Base-by-base conservation (phyloP, 225 moss, liverwort and hornwort genomes). In the Bryum argenteum region DNA sequence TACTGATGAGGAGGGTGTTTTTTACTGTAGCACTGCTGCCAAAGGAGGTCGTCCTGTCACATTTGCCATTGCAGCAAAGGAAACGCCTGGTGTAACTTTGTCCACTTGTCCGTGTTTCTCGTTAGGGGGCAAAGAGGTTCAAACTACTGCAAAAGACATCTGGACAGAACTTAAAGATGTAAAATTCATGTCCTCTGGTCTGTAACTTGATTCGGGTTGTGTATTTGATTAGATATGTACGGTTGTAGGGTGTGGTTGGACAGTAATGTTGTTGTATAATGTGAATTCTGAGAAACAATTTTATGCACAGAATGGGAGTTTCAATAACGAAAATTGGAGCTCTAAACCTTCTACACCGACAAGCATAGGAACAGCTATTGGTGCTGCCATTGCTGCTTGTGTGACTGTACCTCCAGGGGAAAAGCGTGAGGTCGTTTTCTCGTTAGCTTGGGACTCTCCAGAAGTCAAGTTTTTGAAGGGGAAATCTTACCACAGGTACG, bases 391-490 rank as follows among this genome's bases (percentile, higher is more conserved):
- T 63, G 85, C 94, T 67, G 98, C 92, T 71, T 78, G 82, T 69
- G 88, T 98, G 61, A 38, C 66, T 63, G 76, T 94, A 14, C 98
- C 94, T 24, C 80, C 89, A 64, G 89, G 90, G 62, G 98, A 94
- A 77, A 94, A 94, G 80, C 92, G 88, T 71, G 91, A 73, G 43
- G 81, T 94, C 14, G 92, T 92, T 38, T 98, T 98, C 70, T 76
- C 92, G 2, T 77, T 98, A 65, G 89, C 94, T 28, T 98, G 98
- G 98, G 98, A 98, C 80, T 85, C 91, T 63, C 98, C 98, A 9
- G 88, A 92, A 66, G 86, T 94, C 37, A 88, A 88, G 79, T 98
- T 98, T 61, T 58, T 79, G 75, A 98, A 98, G 80, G 98, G 98
- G 42, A 89, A 91, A 66, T 85, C 89, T 44, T 98, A 94, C 43